These are phyloP conservation scores for barrel medic (Medicago truncatula) DNA, from an alignment of 306 rosid species.

Conservation along the genomic window DNA sequence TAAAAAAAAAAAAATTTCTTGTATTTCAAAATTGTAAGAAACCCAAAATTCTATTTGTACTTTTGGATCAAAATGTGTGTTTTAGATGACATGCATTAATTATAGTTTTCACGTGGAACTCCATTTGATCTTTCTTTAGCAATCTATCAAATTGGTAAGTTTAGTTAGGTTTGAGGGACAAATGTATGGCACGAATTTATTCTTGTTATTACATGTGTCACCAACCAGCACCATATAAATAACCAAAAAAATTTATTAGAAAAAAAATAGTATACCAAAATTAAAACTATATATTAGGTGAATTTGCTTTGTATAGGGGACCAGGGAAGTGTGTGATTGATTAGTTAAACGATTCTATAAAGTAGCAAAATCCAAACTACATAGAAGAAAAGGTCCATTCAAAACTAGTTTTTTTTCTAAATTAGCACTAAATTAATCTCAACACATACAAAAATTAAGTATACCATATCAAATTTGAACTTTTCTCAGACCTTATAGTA, in stretches of 20 bases:
- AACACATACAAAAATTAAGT: not conserved
- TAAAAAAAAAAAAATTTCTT: too few species aligned
- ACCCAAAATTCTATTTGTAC: not conserved
- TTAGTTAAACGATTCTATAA: slow-evolving; percentile 41
- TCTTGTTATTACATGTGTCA: slow-evolving; percentile 40
- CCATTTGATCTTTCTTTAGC: slow-evolving; percentile 28
- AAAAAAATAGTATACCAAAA: not conserved
- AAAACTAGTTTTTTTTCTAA: slow-evolving; percentile 27
- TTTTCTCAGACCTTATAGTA: not conserved
- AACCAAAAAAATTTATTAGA: not conserved
- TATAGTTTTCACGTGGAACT: slow-evolving; percentile 43
- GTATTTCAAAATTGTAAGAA: not conserved
- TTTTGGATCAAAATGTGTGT: slow-evolving; percentile 23
- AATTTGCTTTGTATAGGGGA: not conserved
- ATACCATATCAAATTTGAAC: not conserved
- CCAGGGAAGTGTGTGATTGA: not conserved
- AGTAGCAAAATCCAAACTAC: slow-evolving; percentile 30
- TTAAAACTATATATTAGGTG: slow-evolving; percentile 24
- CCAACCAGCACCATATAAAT: slow-evolving; percentile 26
- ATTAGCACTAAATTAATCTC: slow-evolving; percentile 29
- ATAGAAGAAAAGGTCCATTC: slow-evolving; percentile 44
- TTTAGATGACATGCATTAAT: not conserved
- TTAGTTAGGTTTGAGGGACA: slow-evolving; percentile 50
- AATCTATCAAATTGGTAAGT: slow-evolving; percentile 34
- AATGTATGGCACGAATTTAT: slow-evolving; percentile 56